A percentile compares a stretch with the other conserved stretches of the same genome.
Conservation (phyloP, 257 asterid species). For the Fraxinus pennsylvanica region DNA sequence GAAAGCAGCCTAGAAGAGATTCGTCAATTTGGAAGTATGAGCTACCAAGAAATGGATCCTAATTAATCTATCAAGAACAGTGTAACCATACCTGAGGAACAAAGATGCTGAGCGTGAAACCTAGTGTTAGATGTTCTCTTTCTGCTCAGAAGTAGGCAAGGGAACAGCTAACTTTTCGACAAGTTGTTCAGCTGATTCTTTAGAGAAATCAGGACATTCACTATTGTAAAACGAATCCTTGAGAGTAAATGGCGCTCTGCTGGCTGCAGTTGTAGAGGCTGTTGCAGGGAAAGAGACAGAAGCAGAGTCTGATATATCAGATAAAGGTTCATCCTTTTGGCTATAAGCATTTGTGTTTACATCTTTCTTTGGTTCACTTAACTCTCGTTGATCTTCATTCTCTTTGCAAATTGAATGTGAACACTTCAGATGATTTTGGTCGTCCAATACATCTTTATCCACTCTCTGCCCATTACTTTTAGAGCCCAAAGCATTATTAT, state of each 20-base stretch:
- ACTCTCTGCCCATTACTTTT: conserved; percentile 15
- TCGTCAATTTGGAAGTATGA: background rate
- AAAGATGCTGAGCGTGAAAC: background rate
- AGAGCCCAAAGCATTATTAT: conserved; percentile 20
- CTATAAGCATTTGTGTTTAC: conserved; percentile 11
- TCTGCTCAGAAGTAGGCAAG: conserved; percentile 35
- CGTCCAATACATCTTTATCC: conserved; percentile 22
- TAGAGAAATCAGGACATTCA: conserved; percentile 28
- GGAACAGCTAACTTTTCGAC: conserved; percentile 28
- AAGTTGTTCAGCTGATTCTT: conserved; percentile 26
- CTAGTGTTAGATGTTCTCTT: conserved; percentile 33
- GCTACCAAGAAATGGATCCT: conserved; percentile 1
- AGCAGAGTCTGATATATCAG: background rate
- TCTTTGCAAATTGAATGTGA: conserved; percentile 19
- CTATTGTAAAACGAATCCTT: conserved; percentile 29
- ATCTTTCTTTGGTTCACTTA: conserved; percentile 14
- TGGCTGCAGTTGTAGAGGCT: conserved; percentile 15
- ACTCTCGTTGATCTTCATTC: conserved; percentile 18
- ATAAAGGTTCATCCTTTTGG: background rate
- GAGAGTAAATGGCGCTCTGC: conserved; percentile 47
- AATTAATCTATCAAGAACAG: conserved; percentile 8
- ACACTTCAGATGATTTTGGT: conserved; percentile 26
- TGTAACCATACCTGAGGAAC: conserved; percentile 9
- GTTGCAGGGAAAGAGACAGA: background rate
- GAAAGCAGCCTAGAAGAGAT: background rate